Percentiles rank a stretch among this genome's conserved stretches.
Conservation (phyloP, 441 rosid genomes). For the Melastoma candidum region DNA sequence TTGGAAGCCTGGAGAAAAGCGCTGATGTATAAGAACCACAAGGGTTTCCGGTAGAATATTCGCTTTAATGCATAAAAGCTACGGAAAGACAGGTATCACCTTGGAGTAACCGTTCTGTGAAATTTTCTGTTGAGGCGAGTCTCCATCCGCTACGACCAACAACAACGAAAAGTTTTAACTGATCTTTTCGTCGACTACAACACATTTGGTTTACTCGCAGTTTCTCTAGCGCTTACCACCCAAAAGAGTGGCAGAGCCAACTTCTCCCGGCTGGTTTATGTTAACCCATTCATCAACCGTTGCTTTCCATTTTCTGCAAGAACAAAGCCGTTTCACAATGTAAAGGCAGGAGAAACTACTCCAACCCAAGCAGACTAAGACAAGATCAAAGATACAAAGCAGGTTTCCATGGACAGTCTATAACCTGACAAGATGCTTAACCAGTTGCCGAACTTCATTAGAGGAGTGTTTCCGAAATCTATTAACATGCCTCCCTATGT, state of each 20-base stretch:
- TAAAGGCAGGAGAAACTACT: neutral
- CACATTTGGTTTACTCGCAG: no score
- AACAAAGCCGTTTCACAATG: conserved; percentile 2
- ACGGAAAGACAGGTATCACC: conserved; percentile 34
- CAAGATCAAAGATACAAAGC: no score
- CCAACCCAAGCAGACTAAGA: no score
- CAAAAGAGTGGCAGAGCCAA: conserved; percentile 58
- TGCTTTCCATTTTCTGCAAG: conserved; percentile 86
- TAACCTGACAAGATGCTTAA: conserved; percentile 85
- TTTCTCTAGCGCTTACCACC: conserved; percentile 33
- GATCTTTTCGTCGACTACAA: neutral
- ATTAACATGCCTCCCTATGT: conserved; percentile 84
- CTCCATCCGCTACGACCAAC: conserved; percentile 55
- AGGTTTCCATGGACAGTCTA: no score
- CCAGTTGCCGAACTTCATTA: conserved; percentile 62
- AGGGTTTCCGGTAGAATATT: conserved; percentile 16
- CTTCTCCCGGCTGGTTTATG: conserved; percentile 67
- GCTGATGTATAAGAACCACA: conserved; percentile 14
- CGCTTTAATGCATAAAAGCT: conserved; percentile 12
- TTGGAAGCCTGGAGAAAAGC: conserved; percentile 47
- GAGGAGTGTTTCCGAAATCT: conserved; percentile 64
- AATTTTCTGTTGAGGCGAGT: conserved; percentile 72
- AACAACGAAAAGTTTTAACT: conserved; percentile 3
- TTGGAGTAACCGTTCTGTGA: conserved; percentile 59
- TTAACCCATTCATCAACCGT: conserved; percentile 95